phyloP scores from a whole-genome alignment of 2,329 filamentous ascomycete genomes.

The Nakataea oryzae region DNA sequence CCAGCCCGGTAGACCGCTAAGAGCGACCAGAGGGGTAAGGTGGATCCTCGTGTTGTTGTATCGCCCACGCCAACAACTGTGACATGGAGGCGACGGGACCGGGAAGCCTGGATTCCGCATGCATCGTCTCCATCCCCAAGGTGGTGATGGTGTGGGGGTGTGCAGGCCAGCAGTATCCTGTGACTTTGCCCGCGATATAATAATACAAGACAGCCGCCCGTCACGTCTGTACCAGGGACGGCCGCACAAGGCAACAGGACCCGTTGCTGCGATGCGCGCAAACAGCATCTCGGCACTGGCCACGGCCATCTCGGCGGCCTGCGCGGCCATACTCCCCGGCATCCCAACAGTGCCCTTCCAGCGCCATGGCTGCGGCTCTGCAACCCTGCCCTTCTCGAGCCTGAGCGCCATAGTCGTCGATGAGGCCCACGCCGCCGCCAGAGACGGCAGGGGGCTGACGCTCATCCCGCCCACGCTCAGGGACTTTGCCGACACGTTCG shows the following conservation, averaged over 20 bases:
- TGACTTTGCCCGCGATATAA: not conserved
- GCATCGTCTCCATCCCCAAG: not conserved
- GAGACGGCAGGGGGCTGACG: constrained; percentile 34
- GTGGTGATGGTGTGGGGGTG: not conserved
- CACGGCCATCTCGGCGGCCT: not conserved
- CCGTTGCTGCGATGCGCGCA: constrained; percentile 1
- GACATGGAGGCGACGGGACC: not conserved
- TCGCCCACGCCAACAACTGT: not conserved
- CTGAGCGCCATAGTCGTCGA: constrained; percentile 31
- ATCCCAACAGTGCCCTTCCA: constrained; percentile 5
- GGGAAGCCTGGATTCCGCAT: not conserved
- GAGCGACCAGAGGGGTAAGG: not conserved
- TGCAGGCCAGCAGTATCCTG: not conserved
- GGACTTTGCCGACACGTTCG: constrained; percentile 36
- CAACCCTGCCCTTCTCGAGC: constrained; percentile 17
- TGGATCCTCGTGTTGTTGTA: not conserved
- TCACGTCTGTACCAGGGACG: not conserved
- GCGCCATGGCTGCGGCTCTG: not conserved
- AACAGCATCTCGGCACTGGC: not conserved
- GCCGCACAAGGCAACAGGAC: not conserved
- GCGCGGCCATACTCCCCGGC: not conserved
- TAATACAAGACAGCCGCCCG: not conserved
- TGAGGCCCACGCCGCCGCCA: constrained; percentile 22
- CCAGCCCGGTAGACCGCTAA: not conserved
- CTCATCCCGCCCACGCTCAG: constrained; percentile 38